Evolutionary conservation across 345 rosid species (phyloP).

Genomic region (Bruguiera sexangula): DNA sequence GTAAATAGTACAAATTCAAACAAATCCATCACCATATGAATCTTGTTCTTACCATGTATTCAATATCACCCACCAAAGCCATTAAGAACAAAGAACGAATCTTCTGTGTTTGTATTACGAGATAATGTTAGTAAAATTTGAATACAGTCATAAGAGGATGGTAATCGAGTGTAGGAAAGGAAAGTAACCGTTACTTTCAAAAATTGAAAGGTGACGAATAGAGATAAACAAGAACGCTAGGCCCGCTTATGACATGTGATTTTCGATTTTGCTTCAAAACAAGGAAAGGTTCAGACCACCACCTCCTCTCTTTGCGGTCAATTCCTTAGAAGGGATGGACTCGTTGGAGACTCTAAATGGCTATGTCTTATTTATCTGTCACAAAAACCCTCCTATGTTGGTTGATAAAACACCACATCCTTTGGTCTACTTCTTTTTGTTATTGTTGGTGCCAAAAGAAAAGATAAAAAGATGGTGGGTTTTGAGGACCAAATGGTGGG

Average conservation of each 20-base stretch:
- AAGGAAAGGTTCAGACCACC: conserved; percentile 41
- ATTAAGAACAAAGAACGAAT: not conserved
- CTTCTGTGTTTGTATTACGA: not conserved
- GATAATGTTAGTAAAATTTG: conserved; percentile 16
- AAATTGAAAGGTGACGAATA: conserved; percentile 15
- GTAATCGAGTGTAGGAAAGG: conserved; percentile 8
- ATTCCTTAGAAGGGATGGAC: conserved; percentile 53
- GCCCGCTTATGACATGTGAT: conserved; percentile 42
- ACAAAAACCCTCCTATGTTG: conserved; percentile 10
- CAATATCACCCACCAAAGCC: conserved; percentile 19
- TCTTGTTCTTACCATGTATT: not conserved
- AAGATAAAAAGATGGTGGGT: conserved; percentile 34
- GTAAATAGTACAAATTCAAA: conserved; percentile 15
- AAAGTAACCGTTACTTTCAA: conserved; percentile 31
- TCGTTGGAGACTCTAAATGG: conserved; percentile 16
- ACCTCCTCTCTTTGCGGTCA: conserved; percentile 44
- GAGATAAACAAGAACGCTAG: conserved; percentile 34
- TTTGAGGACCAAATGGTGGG: conserved; percentile 29
- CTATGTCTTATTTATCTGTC: conserved; percentile 4
- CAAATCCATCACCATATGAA: not conserved
- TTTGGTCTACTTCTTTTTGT: conserved; percentile 10
- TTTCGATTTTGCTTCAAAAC: conserved; percentile 55
- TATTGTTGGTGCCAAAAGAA: conserved; percentile 1
- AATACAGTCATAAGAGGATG: not conserved
- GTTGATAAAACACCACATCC: conserved; percentile 13